phyloP scores from a whole-genome alignment of 805 yeast species.

The Barnettozyma wickerhamii region DNA sequence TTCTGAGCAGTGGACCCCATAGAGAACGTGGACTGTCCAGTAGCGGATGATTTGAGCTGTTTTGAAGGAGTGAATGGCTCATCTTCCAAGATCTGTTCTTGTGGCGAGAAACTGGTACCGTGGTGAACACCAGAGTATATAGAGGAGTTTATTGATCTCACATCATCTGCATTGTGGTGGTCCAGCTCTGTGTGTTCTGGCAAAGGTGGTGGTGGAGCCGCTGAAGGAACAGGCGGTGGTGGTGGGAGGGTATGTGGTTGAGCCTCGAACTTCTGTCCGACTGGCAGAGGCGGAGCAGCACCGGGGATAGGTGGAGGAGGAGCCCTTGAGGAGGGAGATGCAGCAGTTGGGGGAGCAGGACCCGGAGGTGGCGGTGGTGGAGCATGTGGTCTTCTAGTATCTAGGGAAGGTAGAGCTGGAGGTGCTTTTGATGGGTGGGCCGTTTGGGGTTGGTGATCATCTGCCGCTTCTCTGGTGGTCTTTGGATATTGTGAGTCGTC shows the following conservation, averaged over 20 bases:
- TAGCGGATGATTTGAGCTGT: slow-evolving; percentile 5
- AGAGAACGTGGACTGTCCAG: slow-evolving; percentile 6
- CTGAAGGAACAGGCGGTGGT: slow-evolving; percentile 1
- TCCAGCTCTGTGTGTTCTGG: slow-evolving; percentile 5
- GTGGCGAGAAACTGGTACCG: neutral
- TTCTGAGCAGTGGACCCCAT: slow-evolving; percentile 8
- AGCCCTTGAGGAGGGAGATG: slow-evolving; percentile 4
- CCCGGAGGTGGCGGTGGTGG: neutral
- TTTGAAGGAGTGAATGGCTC: slow-evolving; percentile 5
- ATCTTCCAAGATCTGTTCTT: neutral
- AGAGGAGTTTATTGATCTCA: slow-evolving; percentile 8
- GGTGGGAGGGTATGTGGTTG: no score
- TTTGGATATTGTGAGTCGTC: slow-evolving; percentile 37
- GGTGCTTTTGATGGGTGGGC: neutral
- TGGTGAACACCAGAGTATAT: slow-evolving; percentile 3
- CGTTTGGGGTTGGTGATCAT: slow-evolving; percentile 1
- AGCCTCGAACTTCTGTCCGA: no score
- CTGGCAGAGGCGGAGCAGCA: slow-evolving; percentile 4
- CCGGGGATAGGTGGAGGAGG: slow-evolving; percentile 5
- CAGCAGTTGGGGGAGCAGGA: slow-evolving; percentile 7
- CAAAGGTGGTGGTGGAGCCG: slow-evolving; percentile 7
- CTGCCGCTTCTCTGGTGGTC: neutral
- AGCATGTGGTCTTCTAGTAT: neutral
- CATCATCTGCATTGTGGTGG: slow-evolving; percentile 3
- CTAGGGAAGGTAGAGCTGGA: neutral